Conservation (phyloP, 495 filamentous ascomycete genomes). For the Aspergillus heteromorphus region DNA sequence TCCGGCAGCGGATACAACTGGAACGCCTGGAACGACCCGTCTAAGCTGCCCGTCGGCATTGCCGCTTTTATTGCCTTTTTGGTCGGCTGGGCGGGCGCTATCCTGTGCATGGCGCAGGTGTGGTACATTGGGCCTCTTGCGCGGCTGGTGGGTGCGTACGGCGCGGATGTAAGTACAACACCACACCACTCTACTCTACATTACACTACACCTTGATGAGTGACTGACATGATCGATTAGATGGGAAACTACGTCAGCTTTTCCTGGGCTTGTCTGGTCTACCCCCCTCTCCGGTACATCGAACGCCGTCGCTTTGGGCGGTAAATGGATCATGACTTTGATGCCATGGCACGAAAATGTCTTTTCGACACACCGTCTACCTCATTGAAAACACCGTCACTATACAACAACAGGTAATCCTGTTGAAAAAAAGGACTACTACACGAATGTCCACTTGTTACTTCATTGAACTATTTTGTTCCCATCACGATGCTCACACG, state of each 20-base stretch:
- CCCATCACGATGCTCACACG: too few relatives aligned
- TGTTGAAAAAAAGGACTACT: too few relatives aligned
- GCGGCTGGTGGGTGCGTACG: conserved; percentile 47
- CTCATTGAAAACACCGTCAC: too few relatives aligned
- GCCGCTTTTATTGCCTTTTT: conserved; percentile 59
- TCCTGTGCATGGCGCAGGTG: conserved; percentile 66
- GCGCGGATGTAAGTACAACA: conserved; percentile 48
- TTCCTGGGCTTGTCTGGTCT: conserved; percentile 43
- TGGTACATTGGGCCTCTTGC: conserved; percentile 66
- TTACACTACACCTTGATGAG: too few relatives aligned
- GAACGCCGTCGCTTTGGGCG: conserved; percentile 44
- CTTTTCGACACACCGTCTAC: too few relatives aligned
- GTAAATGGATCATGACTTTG: conserved; percentile 13
- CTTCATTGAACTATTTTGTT: too few relatives aligned
- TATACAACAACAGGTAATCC: too few relatives aligned
- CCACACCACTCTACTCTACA: neutral
- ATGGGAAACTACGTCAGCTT: conserved; percentile 51
- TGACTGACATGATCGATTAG: conserved; percentile 18
- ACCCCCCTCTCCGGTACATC: conserved; percentile 44
- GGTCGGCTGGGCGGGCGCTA: conserved; percentile 64
- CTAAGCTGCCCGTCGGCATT: conserved; percentile 56
- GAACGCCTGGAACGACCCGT: conserved; percentile 53
- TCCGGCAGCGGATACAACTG: conserved; percentile 50
- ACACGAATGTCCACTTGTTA: too few relatives aligned
- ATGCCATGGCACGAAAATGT: too few relatives aligned